Evolutionary conservation across 2,329 filamentous ascomycete genomes (phyloP).

Genomic region (Colletotrichum sp.): DNA sequence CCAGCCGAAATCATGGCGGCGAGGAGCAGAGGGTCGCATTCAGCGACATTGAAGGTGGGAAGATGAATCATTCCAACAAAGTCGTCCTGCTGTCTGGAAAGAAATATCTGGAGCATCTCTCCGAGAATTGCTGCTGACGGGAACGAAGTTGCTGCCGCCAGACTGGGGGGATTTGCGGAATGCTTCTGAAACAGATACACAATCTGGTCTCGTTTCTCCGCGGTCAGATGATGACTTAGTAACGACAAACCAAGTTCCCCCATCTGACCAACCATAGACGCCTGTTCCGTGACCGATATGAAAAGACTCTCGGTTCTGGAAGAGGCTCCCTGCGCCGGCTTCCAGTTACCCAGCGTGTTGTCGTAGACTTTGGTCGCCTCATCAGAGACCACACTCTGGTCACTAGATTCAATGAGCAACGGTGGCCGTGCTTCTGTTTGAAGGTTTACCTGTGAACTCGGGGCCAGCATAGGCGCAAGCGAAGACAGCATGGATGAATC

Average conservation of each 20-base stretch:
- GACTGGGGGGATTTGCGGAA: not conserved
- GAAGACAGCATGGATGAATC: not conserved
- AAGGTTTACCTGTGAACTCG: fast-evolving
- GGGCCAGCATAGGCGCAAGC: not conserved
- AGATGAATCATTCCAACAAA: not conserved
- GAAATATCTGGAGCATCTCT: not conserved
- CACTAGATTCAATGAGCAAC: fast-evolving
- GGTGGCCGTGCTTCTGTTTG: fast-evolving
- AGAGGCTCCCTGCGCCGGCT: not conserved
- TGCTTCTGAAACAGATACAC: not conserved
- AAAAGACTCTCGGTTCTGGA: not conserved
- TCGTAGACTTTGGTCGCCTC: not conserved
- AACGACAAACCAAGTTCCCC: fast-evolving
- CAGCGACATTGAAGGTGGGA: not conserved
- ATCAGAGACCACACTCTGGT: not conserved
- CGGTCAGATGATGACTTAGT: not conserved
- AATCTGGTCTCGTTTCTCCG: not conserved
- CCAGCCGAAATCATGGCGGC: not conserved
- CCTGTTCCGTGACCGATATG: not conserved
- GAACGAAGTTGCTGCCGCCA: not conserved
- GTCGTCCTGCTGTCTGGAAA: not conserved
- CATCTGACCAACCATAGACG: not conserved
- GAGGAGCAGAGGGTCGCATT: not conserved
- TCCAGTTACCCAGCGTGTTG: not conserved
- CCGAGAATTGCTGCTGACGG: not conserved